Evolutionary conservation across 2,329 filamentous ascomycete species (phyloP).

Genomic region (Septoria linicola): DNA sequence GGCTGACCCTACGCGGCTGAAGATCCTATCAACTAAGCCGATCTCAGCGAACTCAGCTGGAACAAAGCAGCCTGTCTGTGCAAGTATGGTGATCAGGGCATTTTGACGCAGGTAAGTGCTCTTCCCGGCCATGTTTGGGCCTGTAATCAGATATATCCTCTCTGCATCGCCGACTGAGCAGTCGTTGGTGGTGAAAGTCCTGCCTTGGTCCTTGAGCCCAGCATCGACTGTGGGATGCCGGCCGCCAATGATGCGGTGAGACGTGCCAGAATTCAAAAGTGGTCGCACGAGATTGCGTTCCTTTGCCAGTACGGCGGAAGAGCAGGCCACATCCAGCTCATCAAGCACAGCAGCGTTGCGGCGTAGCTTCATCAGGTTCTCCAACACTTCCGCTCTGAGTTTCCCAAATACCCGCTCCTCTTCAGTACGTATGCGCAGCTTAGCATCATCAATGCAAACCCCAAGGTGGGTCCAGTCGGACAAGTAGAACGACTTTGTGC

Average conservation of each 20-base stretch:
- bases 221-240: conserved; percentile 90
- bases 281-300: conserved; percentile 75
- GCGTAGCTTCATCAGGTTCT: conserved; percentile 79
- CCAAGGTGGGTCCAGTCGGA: conserved; percentile 83
- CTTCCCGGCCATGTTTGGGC: conserved; percentile 99
- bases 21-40: conserved; percentile 92
- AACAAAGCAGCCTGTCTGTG: conserved; percentile 89
- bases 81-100: conserved; percentile 87
- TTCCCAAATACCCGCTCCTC: conserved; percentile 76
- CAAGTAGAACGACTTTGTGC: conserved; percentile 79
- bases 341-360: conserved; percentile 90
- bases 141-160: conserved; percentile 66
- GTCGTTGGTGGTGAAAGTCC: conserved; percentile 81
- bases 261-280: conserved; percentile 60
- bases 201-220: conserved; percentile 74
- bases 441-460: conserved; percentile 72
- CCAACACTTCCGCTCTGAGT: conserved; percentile 73
- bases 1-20: conserved; percentile 81
- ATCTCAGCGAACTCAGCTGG: conserved; percentile 83
- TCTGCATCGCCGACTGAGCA: conserved; percentile 73
- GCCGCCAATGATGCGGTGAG: conserved; percentile 78
- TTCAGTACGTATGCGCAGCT: conserved; percentile 75
- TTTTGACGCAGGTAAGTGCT: conserved; percentile 95
- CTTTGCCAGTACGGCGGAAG: conserved; percentile 74
- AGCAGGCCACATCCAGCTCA: conserved; percentile 85